Conservation (phyloP, 371 early-diverging fungal species). For the Apophysomyces sp. region DNA sequence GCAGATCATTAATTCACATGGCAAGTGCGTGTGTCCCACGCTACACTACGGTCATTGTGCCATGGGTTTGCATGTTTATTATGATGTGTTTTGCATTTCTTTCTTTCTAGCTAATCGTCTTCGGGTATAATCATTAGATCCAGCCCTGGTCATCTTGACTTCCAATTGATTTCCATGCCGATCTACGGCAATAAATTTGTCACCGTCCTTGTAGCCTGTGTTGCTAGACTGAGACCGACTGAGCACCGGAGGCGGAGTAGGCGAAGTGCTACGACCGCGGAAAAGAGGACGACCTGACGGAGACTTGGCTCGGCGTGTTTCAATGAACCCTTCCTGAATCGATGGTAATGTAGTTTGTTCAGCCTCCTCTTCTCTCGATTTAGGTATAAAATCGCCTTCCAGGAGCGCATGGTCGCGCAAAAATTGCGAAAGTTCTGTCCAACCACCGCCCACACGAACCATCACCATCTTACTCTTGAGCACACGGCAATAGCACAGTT, state of each 20-base stretch:
- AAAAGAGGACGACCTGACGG: slow-evolving; percentile 8
- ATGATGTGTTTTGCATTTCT: neutral
- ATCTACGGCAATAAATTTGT: slow-evolving; percentile 43
- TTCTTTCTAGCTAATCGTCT: neutral
- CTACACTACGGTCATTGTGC: neutral
- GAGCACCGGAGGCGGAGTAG: slow-evolving; percentile 4
- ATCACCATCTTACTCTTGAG: slow-evolving; percentile 70
- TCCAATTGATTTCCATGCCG: slow-evolving; percentile 42
- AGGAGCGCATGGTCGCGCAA: slow-evolving; percentile 43
- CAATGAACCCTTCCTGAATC: slow-evolving; percentile 46
- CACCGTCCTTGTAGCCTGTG: slow-evolving; percentile 43
- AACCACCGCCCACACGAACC: slow-evolving; percentile 84
- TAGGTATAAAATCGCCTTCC: slow-evolving; percentile 46
- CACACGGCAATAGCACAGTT: slow-evolving; percentile 72
- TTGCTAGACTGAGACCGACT: slow-evolving; percentile 10
- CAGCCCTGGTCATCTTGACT: slow-evolving; percentile 36
- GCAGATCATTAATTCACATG: neutral
- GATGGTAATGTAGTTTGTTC: slow-evolving; percentile 16
- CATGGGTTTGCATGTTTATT: neutral
- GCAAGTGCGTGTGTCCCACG: neutral
- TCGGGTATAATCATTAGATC: neutral
- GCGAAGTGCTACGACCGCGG: neutral
- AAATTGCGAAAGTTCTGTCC: slow-evolving; percentile 68
- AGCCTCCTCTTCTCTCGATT: slow-evolving; percentile 22
- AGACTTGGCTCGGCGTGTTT: slow-evolving; percentile 26